Evolutionary conservation across 345 rosid species (phyloP).

Genomic region (Triadica sebifera): DNA sequence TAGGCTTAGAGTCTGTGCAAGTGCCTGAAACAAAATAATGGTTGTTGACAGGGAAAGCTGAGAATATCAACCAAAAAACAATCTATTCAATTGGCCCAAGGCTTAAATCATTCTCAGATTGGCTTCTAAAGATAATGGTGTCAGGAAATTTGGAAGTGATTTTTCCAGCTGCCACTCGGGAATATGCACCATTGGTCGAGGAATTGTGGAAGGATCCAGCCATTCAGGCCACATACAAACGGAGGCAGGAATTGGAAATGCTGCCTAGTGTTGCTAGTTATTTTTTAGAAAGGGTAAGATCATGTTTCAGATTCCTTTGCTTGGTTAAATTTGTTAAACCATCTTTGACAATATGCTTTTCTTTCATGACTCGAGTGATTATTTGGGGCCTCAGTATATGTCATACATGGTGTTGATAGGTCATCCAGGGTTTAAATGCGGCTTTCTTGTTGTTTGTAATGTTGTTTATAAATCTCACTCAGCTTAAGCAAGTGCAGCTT

Average conservation of each 20-base stretch:
- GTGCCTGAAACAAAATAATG: conserved; percentile 15
- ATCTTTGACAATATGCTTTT: conserved; percentile 2
- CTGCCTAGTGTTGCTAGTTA: conserved; percentile 84
- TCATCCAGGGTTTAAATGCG: not conserved
- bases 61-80: conserved; percentile 31
- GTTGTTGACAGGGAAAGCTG: conserved; percentile 42
- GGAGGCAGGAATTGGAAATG: conserved; percentile 71
- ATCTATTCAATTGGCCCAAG: conserved; percentile 72
- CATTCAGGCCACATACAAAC: conserved; percentile 72
- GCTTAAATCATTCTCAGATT: conserved; percentile 85
- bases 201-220: conserved; percentile 91
- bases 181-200: conserved; percentile 90
- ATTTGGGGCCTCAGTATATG: not conserved
- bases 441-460: not conserved
- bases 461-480: not conserved
- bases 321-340: not conserved
- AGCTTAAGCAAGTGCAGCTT: conserved; percentile 1
- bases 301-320: conserved; percentile 23
- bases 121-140: conserved; percentile 92
- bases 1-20: too few species aligned
- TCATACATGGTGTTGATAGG: not conserved
- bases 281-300: conserved; percentile 80
- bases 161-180: conserved; percentile 94
- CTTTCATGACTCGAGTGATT: not conserved
- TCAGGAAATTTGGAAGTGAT: conserved; percentile 78